A percentile compares a stretch with the other conserved stretches of the same genome.
These are phyloP conservation scores for Ceratocystis harringtonii DNA, from an alignment of 2,329 filamentous ascomycete species.

Conservation along the genomic window DNA sequence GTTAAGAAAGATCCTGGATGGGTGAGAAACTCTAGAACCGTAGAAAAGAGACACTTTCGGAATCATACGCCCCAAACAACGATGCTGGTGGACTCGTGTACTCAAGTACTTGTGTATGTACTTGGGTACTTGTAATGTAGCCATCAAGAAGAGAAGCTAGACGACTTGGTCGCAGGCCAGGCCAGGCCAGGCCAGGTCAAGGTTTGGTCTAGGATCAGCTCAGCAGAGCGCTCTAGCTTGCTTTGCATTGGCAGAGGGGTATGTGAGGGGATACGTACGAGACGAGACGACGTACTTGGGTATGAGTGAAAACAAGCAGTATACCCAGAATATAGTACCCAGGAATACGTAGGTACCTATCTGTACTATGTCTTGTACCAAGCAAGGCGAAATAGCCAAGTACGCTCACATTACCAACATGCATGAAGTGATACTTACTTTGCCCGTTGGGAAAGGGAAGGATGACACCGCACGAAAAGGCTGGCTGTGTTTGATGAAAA, in stretches of 20 bases:
- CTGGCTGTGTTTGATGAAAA: not conserved
- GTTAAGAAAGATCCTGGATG: constrained; percentile 1
- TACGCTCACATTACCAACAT: not conserved
- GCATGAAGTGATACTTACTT: not conserved
- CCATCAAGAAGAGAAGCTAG: not conserved
- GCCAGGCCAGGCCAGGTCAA: too few species aligned
- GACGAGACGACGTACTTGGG: not conserved
- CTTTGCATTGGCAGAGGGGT: not conserved
- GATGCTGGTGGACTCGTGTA: not conserved
- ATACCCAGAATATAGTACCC: too few species aligned
- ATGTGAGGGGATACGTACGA: not conserved
- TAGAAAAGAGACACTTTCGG: not conserved
- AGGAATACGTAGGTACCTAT: not conserved
- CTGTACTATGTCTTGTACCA: not conserved
- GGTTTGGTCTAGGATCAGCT: not conserved
- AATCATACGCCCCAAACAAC: not conserved
- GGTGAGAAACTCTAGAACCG: not conserved
- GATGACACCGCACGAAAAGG: not conserved
- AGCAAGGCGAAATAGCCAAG: not conserved
- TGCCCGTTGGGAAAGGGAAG: not conserved
- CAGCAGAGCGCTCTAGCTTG: not conserved
- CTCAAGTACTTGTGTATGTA: not conserved
- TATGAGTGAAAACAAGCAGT: not conserved
- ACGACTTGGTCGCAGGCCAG: not conserved
- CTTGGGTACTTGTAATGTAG: not conserved